Conservation (phyloP, 768 basidiomycete genomes). For the Termitomyces sp. region DNA sequence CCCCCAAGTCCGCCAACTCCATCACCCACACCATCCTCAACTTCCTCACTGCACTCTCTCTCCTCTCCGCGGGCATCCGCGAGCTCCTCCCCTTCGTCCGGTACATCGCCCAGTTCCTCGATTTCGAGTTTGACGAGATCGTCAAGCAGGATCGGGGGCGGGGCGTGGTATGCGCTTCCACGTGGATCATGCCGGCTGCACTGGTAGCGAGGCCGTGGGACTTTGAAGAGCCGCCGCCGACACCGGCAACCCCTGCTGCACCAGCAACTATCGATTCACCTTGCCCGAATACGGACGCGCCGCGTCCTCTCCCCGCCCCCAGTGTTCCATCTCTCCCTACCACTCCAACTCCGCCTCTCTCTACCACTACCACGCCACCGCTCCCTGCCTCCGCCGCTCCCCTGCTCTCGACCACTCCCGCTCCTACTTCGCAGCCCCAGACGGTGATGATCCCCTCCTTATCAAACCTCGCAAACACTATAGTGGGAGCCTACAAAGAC, state of each 20-base stretch:
- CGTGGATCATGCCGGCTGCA: constrained; percentile 85
- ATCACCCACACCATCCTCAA: constrained; percentile 62
- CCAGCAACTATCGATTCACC: background rate
- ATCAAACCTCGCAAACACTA: constrained; percentile 4
- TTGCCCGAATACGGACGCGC: no score
- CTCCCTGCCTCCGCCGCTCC: no score
- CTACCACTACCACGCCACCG: no score
- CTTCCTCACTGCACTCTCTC: constrained; percentile 66
- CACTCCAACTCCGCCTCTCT: no score
- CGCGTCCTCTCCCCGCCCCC: background rate
- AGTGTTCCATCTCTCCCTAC: background rate
- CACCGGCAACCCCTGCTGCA: no score
- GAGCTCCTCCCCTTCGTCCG: constrained; percentile 84
- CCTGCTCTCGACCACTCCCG: no score
- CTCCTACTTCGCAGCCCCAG: background rate
- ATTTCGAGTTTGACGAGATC: constrained; percentile 69
- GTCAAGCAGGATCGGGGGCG: constrained; percentile 57
- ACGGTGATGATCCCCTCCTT: background rate
- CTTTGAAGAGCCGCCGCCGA: constrained; percentile 26
- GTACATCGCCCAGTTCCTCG: constrained; percentile 74
- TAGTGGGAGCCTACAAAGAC: constrained; percentile 10
- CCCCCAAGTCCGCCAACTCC: constrained; percentile 30
- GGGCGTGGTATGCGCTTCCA: constrained; percentile 85
- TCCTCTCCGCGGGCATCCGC: constrained; percentile 68
- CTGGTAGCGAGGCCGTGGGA: constrained; percentile 80